A percentile compares a stretch with the other conserved stretches of the same genome.
Conservation (phyloP, 352 stramenopile species). For the Pythium chondricola region DNA sequence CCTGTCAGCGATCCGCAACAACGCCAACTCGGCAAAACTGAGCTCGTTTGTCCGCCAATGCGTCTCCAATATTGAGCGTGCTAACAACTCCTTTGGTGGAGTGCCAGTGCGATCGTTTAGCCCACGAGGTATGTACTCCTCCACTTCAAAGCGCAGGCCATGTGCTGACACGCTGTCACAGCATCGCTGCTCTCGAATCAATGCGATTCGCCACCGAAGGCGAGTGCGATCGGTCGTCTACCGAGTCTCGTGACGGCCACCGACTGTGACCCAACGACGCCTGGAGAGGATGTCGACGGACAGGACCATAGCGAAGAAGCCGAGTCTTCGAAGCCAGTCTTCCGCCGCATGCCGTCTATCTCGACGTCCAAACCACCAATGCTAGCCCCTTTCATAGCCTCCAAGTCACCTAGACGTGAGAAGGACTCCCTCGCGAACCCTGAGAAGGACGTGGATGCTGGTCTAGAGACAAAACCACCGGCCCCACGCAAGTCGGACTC, state of each 20-base stretch:
- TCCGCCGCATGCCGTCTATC: constrained; percentile 9
- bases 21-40: constrained; percentile 47
- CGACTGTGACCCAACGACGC: constrained; percentile 6
- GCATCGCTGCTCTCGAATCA: constrained; percentile 36
- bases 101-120: not conserved
- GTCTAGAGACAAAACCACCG: not conserved
- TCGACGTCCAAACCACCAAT: not conserved
- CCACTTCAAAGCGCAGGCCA: not conserved
- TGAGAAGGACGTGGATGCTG: constrained; percentile 10
- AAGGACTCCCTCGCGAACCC: not conserved
- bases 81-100: not conserved
- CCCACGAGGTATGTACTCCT: constrained; percentile 5
- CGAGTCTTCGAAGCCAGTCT: constrained; percentile 1
- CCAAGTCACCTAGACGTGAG: not conserved
- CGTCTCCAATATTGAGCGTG: constrained; percentile 53
- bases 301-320: not conserved
- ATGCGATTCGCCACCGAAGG: constrained; percentile 27
- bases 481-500: constrained; percentile 17
- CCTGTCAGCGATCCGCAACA: constrained; percentile 3
- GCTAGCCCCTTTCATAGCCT: constrained; percentile 6
- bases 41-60: constrained; percentile 63
- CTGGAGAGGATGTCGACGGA: too few species aligned
- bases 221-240: not conserved
- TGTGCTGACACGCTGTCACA: not conserved
- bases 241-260: constrained; percentile 10